Evolutionary conservation across 306 rosid species (phyloP).

Genomic region (Quercus suber): DNA sequence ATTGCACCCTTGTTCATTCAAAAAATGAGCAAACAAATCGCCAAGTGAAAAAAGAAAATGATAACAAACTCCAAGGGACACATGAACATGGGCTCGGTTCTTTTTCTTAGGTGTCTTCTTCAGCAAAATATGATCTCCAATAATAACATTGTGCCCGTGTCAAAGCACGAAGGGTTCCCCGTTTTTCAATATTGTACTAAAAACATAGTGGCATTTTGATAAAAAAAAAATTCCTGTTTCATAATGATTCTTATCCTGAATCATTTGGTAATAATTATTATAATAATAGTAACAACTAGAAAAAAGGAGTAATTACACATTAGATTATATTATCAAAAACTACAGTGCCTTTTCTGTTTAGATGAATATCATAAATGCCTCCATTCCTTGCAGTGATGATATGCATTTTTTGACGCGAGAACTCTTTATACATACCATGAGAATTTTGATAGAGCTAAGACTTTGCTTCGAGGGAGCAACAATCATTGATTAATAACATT

Average conservation of each 20-base stretch:
- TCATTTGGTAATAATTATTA: not conserved
- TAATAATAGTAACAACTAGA: not conserved
- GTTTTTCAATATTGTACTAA: not conserved
- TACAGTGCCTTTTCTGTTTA: not conserved
- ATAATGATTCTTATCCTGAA: not conserved
- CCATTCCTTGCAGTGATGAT: not conserved
- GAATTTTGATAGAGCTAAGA: not conserved
- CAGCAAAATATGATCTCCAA: not conserved
- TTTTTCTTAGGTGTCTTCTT: not conserved
- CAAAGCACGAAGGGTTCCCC: too few species aligned
- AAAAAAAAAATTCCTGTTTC: not conserved
- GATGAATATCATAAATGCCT: not conserved
- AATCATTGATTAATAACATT: not conserved
- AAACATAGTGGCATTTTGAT: not conserved
- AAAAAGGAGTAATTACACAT: not conserved
- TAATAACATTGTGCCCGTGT: not conserved
- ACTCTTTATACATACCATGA: not conserved
- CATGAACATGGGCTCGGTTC: conserved; percentile 12
- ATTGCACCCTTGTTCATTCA: conserved; percentile 21
- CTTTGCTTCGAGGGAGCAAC: not conserved
- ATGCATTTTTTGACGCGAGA: not conserved
- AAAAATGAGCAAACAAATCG: conserved; percentile 8
- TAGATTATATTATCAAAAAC: not conserved
- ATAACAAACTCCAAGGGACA: conserved; percentile 1
- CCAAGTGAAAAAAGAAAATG: not conserved